Conservation (phyloP, 2,329 filamentous ascomycete genomes). For the Epichloe amarillans region DNA sequence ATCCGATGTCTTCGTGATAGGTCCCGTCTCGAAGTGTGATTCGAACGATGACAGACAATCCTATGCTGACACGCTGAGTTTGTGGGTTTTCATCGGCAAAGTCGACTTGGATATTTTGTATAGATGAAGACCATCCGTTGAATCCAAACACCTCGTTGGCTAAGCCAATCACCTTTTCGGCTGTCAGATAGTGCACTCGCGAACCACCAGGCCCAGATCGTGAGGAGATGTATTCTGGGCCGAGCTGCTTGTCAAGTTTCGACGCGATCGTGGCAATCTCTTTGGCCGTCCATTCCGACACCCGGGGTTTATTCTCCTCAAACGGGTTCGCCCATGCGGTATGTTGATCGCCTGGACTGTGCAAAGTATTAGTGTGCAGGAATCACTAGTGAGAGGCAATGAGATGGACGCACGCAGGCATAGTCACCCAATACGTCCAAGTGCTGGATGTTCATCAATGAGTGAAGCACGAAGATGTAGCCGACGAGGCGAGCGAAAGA, state of each 20-base stretch:
- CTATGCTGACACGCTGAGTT: conserved; percentile 68
- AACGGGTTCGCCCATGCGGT: conserved; percentile 60
- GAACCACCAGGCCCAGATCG: conserved; percentile 70
- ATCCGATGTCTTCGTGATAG: conserved; percentile 96
- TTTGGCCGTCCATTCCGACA: conserved; percentile 74
- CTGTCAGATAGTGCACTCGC: conserved; percentile 87
- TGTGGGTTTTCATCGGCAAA: conserved; percentile 80
- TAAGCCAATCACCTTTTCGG: conserved; percentile 89
- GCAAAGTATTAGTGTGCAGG: conserved; percentile 9
- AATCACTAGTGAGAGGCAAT: conserved; percentile 4
- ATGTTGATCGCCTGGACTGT: conserved; percentile 56
- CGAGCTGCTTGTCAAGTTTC: conserved; percentile 82
- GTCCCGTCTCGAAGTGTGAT: conserved; percentile 86
- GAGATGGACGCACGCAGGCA: conserved; percentile 29
- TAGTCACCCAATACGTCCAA: conserved; percentile 10
- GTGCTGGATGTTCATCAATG: neutral
- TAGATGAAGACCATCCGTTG: conserved; percentile 95
- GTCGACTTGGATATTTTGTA: conserved; percentile 88
- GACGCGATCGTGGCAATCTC: conserved; percentile 81
- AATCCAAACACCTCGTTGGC: conserved; percentile 95
- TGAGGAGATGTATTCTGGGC: conserved; percentile 88
- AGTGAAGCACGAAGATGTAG: neutral
- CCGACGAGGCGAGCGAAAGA: neutral
- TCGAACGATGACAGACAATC: conserved; percentile 78
- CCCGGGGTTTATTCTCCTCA: conserved; percentile 52